A percentile compares a stretch with the other conserved stretches of the same genome.
phyloP scores from a whole-genome alignment of 2,329 filamentous ascomycete genomes.

The Colletotrichum scovillei region DNA sequence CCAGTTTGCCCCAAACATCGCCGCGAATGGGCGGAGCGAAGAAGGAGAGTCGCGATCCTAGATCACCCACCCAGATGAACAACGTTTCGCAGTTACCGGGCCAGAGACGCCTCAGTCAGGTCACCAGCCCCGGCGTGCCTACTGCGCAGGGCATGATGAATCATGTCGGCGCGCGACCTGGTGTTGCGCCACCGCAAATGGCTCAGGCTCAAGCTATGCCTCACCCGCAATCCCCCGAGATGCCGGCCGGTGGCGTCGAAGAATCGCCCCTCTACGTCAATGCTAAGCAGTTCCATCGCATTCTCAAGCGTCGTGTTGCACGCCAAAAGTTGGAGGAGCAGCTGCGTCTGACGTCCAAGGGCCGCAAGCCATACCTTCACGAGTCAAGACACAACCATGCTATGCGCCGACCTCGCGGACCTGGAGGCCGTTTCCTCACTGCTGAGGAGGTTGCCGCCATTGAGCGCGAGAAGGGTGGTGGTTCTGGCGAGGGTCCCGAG shows the following conservation, averaged over 20 bases:
- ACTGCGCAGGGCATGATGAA: conserved; percentile 82
- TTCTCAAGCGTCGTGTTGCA: conserved; percentile 92
- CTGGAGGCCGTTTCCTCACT: conserved; percentile 94
- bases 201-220: conserved; percentile 73
- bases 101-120: conserved; percentile 78
- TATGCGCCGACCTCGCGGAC: conserved; percentile 93
- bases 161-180: conserved; percentile 65
- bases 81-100: conserved; percentile 69
- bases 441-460: conserved; percentile 95
- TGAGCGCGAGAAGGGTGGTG: conserved; percentile 71
- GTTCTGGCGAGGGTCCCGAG: conserved; percentile 42
- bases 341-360: conserved; percentile 90
- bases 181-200: conserved; percentile 69
- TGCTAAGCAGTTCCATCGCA: conserved; percentile 98
- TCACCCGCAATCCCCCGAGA: conserved; percentile 81
- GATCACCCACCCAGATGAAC: conserved; percentile 80
- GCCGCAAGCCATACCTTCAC: conserved; percentile 95
- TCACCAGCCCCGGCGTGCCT: conserved; percentile 79
- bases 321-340: conserved; percentile 95
- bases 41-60: conserved; percentile 75
- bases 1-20: conserved; percentile 76
- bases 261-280: conserved; percentile 98
- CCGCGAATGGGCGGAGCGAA: conserved; percentile 83
- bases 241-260: conserved; percentile 78
- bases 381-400: conserved; percentile 98